phyloP scores from a whole-genome alignment of 2,329 filamentous ascomycete species.

The Thielaviopsis populi region DNA sequence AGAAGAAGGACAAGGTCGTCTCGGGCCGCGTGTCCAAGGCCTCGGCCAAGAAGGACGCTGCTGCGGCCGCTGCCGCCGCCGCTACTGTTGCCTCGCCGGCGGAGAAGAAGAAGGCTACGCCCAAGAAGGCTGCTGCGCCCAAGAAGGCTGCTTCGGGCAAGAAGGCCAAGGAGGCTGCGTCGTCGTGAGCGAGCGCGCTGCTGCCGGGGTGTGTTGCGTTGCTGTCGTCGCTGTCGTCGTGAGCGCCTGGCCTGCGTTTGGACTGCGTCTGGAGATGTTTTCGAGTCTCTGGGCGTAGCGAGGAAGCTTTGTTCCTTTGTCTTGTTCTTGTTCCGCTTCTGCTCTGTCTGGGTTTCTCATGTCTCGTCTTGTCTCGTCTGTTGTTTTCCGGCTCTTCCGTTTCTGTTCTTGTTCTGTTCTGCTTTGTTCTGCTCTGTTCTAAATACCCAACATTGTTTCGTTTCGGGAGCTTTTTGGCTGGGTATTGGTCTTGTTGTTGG shows the following conservation, averaged over 20 bases:
- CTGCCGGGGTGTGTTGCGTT: too few species aligned
- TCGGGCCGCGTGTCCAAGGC: constrained; percentile 21
- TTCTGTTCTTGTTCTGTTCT: background rate
- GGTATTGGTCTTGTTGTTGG: constrained; percentile 2
- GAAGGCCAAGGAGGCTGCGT: constrained; percentile 30
- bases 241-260: too few species aligned
- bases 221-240: too few species aligned
- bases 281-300: too few species aligned
- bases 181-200: background rate
- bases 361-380: too few species aligned
- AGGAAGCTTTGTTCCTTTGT: background rate
- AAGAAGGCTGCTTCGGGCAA: constrained; percentile 38
- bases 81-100: constrained; percentile 23
- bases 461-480: constrained; percentile 1
- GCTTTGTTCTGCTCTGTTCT: background rate
- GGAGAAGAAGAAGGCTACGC: constrained; percentile 18
- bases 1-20: constrained; percentile 24
- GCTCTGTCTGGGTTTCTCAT: background rate
- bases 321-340: background rate
- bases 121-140: constrained; percentile 22
- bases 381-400: too few species aligned
- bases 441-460: constrained; percentile 3
- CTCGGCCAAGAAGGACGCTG: constrained; percentile 20
- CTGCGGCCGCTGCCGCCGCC: constrained; percentile 8
- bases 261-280: too few species aligned